Conservation (phyloP, 148 eudicot genomes). For the Vaccinium myrtillus region DNA sequence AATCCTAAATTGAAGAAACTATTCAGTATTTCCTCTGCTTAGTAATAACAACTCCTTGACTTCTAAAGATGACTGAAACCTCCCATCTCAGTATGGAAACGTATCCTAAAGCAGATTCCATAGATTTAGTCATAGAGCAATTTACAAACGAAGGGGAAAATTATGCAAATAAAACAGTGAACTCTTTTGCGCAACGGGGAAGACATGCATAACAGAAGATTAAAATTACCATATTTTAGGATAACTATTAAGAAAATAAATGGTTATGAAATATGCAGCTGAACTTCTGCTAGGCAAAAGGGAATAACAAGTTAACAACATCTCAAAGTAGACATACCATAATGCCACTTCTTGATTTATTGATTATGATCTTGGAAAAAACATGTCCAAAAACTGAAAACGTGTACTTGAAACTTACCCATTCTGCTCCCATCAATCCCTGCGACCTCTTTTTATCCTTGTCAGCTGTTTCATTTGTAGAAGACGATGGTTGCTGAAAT, state of each 20-base stretch:
- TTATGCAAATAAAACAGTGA: neutral
- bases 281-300: neutral
- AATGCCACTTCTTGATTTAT: neutral
- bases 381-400: neutral
- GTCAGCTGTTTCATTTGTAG: conserved; percentile 38
- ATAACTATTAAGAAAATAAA: neutral
- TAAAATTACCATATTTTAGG: neutral
- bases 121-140: neutral
- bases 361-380: neutral
- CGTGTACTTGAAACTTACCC: conserved; percentile 37
- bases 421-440: conserved; percentile 45
- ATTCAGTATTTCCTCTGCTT: neutral
- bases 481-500: conserved; percentile 65
- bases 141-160: no score
- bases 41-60: neutral
- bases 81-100: neutral
- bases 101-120: neutral
- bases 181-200: neutral
- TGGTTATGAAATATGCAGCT: conserved; percentile 6
- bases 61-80: neutral
- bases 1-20: neutral
- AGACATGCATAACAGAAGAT: neutral
- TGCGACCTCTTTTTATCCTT: conserved; percentile 56
- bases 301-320: neutral
- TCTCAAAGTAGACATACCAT: neutral